phyloP scores from a whole-genome alignment of 345 rosid species.

The Atalantia buxifolia region DNA sequence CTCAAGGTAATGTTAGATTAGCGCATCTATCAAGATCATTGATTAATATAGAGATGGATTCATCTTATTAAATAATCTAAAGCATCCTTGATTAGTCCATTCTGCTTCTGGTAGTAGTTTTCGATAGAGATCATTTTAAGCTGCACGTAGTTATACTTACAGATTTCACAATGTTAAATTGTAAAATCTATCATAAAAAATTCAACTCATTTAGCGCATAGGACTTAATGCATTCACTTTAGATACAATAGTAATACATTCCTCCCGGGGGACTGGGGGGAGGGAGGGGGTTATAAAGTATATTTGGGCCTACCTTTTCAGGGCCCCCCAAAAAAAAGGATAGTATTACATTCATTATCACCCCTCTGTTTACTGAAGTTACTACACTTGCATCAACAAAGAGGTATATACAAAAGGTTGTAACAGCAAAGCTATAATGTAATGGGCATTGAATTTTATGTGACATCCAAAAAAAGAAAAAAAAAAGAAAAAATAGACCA shows the following conservation, averaged over 20 bases:
- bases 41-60: not conserved
- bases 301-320: too few species aligned
- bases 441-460: not conserved
- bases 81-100: not conserved
- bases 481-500: not conserved
- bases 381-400: not conserved
- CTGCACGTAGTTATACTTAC: not conserved
- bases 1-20: slow-evolving; percentile 50
- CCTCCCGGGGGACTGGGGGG: too few species aligned
- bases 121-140: not conserved
- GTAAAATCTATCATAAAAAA: not conserved
- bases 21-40: not conserved
- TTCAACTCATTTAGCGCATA: not conserved
- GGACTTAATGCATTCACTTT: not conserved
- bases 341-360: not conserved
- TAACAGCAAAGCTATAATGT: not conserved
- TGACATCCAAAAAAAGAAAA: not conserved
- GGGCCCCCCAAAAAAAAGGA: too few species aligned
- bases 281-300: too few species aligned
- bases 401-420: not conserved
- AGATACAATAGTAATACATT: not conserved
- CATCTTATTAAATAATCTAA: not conserved
- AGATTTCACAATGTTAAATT: not conserved
- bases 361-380: not conserved
- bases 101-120: not conserved